Base-by-base conservation (phyloP, 768 basidiomycete species). In the Boletus speciosus region DNA sequence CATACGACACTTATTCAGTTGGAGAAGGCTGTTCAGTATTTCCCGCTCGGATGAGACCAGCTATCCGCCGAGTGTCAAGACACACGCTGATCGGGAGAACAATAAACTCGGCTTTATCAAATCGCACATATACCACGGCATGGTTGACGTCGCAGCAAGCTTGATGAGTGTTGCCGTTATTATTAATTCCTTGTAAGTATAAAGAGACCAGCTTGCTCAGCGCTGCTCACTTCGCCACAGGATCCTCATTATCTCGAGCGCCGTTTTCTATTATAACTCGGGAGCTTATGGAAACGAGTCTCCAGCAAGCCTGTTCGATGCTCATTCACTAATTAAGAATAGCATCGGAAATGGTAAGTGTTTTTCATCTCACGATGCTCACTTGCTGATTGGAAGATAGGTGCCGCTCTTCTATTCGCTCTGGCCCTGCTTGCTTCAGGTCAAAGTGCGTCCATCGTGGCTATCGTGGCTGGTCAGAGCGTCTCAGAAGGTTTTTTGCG, bases 401-500 rank as follows among this genome's bases (percentile, higher is more conserved):
- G 80, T 38, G 86, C 91, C 8, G 94, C 88, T 0, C 81, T 84
- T n/a, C 72, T 97, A 38, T 98, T 97, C 62, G 94, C 95, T 2
- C 66, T 98, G 39, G 91, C 90, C 3, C 74, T 98, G 14, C 79
- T 98, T 12, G 83, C 86, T 34, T 77, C 92, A 2, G 94, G 95
- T 3, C 93, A 97, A 77, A 90, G 90, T 58, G 90, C 95, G 0
- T 89, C 88, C 8, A 80, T 97, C 47, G 87, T 96, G 4, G 93
- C 91, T 10, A 97, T 93, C 0, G 79, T 96, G 12, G 87, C 91
- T 1, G 93, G 93, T 0, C 94, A 97, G 70, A 86, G 90, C 21
- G 86, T 98, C 37, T 85, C 85, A 0, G 93, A 97, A 70, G 93
- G 94, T 0, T 93, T 94, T 70, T 77, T 96, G 50, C 83, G 81